A percentile compares a stretch with the other conserved stretches of the same genome.
phyloP scores from a whole-genome alignment of 768 basidiomycete genomes.

The Mycena indigotica region DNA sequence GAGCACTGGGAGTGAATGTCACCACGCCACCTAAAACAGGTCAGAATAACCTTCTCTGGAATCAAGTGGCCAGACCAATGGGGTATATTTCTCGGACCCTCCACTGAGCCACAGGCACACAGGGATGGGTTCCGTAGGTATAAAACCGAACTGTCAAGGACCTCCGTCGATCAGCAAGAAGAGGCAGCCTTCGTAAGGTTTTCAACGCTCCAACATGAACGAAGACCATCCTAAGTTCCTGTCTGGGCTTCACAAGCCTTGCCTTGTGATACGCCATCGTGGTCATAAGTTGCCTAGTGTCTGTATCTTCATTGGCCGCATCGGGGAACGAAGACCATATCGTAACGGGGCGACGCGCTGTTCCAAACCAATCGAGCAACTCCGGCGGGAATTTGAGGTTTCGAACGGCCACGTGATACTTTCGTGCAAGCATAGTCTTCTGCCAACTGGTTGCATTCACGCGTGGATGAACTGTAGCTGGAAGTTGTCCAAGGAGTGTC shows the following conservation, averaged over 20 bases:
- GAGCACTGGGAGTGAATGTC: constrained; percentile 66
- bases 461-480: neutral
- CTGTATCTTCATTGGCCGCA: constrained; percentile 35
- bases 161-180: constrained; percentile 50
- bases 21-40: constrained; percentile 62
- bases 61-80: constrained; percentile 47
- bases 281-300: constrained; percentile 44
- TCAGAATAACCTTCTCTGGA: neutral
- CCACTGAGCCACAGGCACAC: constrained; percentile 54
- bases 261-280: constrained; percentile 51
- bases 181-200: constrained; percentile 50
- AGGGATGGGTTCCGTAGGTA: constrained; percentile 67
- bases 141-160: constrained; percentile 57
- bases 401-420: constrained; percentile 43
- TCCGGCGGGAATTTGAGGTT: constrained; percentile 50
- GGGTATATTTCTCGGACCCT: constrained; percentile 70
- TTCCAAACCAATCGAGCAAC: constrained; percentile 49
- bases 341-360: constrained; percentile 42
- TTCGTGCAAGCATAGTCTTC: constrained; percentile 24
- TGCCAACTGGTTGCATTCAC: constrained; percentile 24
- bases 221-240: constrained; percentile 57
- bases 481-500: constrained; percentile 13
- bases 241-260: constrained; percentile 33
- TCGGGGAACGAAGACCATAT: constrained; percentile 45
- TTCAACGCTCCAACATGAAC: constrained; percentile 62